Conservation (phyloP, 73 alveolate genomes). For the Tetrahymena elliotti region DNA sequence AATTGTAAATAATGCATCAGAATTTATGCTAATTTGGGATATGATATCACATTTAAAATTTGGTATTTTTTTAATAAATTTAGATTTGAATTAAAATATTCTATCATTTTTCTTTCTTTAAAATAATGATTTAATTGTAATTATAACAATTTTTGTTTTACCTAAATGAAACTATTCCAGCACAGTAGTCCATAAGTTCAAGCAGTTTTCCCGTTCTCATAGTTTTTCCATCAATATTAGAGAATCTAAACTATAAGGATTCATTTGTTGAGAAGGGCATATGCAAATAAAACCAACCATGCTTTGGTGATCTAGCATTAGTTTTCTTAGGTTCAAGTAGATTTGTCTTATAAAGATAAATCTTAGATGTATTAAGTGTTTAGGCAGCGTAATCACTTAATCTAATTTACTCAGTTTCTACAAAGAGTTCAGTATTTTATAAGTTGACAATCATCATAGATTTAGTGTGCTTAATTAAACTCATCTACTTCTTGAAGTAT, state of each 20-base stretch:
- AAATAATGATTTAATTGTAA: background rate
- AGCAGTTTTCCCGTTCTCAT: background rate
- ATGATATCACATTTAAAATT: background rate
- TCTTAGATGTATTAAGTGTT: background rate
- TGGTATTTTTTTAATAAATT: background rate
- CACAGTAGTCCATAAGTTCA: background rate
- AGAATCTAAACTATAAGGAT: background rate
- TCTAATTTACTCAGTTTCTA: background rate
- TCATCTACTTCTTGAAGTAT: background rate
- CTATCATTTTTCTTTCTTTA: background rate
- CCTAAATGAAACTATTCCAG: background rate
- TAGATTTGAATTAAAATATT: background rate
- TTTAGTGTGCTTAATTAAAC: background rate
- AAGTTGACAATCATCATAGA: background rate
- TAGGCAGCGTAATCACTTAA: background rate
- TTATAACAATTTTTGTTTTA: background rate
- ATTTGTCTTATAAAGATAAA: background rate
- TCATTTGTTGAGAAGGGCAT: background rate
- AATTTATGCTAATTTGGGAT: background rate
- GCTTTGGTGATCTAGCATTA: background rate
- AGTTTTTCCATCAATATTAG: background rate
- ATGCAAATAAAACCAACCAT: background rate
- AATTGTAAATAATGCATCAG: background rate
- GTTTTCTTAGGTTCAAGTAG: background rate
- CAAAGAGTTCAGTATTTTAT: background rate